Evolutionary conservation across 139 green algal species (phyloP).

Genomic region (Dunaliella sp.): DNA sequence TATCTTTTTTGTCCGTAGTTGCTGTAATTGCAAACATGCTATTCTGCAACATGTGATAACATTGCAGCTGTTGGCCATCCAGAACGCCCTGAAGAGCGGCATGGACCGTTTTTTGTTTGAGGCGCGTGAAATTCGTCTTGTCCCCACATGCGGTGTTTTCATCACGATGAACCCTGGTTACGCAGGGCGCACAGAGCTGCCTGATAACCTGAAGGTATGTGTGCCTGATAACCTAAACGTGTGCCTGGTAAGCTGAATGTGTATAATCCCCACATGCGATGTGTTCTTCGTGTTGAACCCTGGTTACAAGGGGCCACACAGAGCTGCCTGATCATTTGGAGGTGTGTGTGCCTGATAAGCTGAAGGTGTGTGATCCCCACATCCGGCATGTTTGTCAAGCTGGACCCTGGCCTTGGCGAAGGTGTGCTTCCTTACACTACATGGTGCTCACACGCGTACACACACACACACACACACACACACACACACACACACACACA

Average conservation of each 20-base stretch:
- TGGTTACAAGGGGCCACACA: slow-evolving; percentile 72
- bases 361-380: slow-evolving; percentile 57
- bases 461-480: too few species aligned
- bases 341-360: slow-evolving; percentile 17
- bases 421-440: too few species aligned
- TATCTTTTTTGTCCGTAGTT: too few species aligned
- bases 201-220: slow-evolving; percentile 73
- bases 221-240: not conserved
- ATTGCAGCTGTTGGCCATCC: slow-evolving; percentile 65
- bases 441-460: too few species aligned
- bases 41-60: not conserved
- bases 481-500: too few species aligned
- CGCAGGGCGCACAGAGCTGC: slow-evolving; percentile 74
- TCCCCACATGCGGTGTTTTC: slow-evolving; percentile 67
- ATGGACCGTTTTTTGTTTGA: slow-evolving; percentile 68
- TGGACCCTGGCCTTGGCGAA: slow-evolving; percentile 77
- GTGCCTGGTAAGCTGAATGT: slow-evolving; percentile 33
- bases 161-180: slow-evolving; percentile 89
- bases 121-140: slow-evolving; percentile 59
- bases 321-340: slow-evolving; percentile 81
- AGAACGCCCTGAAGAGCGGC: slow-evolving; percentile 49
- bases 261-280: slow-evolving; percentile 57
- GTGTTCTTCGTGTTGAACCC: slow-evolving; percentile 88
- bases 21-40: not conserved
- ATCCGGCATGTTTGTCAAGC: slow-evolving; percentile 77